phyloP scores from a whole-genome alignment of 192 early-diverging fungal genomes.

The Coemansia sp. region DNA sequence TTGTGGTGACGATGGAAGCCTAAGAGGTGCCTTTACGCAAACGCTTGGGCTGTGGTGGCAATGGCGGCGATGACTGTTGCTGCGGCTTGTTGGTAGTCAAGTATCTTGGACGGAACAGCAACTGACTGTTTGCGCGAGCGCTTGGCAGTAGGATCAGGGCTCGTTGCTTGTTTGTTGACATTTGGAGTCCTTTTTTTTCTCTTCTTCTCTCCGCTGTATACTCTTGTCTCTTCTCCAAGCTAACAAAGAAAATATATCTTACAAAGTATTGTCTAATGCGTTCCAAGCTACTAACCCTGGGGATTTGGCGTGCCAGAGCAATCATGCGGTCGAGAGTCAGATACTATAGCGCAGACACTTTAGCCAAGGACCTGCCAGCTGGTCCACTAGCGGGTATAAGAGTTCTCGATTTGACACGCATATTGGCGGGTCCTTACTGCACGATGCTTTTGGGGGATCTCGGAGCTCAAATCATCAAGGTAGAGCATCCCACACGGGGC shows the following conservation, averaged over 20 bases:
- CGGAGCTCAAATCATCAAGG: constrained; percentile 90
- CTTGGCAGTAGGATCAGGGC: no score
- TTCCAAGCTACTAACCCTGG: neutral
- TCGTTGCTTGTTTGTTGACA: neutral
- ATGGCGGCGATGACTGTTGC: no score
- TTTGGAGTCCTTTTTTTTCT: neutral
- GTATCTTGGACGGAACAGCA: no score
- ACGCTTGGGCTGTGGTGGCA: no score
- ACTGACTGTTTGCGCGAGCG: no score
- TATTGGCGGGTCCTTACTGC: constrained; percentile 80
- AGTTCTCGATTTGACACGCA: constrained; percentile 73
- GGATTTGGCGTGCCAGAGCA: neutral
- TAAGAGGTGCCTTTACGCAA: no score
- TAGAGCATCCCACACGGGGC: constrained; percentile 80
- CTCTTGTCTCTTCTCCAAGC: neutral
- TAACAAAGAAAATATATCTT: neutral
- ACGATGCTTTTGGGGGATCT: constrained; percentile 79
- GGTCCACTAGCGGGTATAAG: constrained; percentile 68
- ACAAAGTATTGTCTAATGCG: neutral
- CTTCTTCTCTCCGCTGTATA: neutral
- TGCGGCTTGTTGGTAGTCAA: no score
- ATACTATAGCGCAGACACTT: constrained; percentile 1
- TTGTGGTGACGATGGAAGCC: no score
- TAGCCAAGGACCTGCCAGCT: neutral
- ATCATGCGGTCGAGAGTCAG: neutral